phyloP scores from a whole-genome alignment of 2,329 filamentous ascomycete species.

The Apiospora arundinis region DNA sequence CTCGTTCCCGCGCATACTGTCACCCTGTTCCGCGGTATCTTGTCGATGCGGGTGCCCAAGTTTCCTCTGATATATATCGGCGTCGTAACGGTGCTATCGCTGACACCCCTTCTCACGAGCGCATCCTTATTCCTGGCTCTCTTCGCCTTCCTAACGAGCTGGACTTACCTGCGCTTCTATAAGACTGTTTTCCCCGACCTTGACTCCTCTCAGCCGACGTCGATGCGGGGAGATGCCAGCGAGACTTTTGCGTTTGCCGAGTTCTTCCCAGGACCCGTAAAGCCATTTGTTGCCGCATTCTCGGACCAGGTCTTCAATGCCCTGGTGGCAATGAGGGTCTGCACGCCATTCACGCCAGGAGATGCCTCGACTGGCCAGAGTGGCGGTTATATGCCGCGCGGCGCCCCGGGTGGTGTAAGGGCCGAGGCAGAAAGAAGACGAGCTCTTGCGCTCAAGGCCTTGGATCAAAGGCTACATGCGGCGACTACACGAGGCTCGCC shows the following conservation, averaged over 20 bases:
- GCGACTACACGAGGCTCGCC: conserved; percentile 61
- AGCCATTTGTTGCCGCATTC: conserved; percentile 78
- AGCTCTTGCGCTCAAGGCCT: conserved; percentile 85
- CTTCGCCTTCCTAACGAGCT: conserved; percentile 85
- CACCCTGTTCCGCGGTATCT: conserved; percentile 84
- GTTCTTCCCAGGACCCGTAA: conserved; percentile 87
- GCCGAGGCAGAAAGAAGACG: conserved; percentile 92
- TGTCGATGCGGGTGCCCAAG: conserved; percentile 84
- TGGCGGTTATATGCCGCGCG: conserved; percentile 61
- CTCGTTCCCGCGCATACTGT: conserved; percentile 97
- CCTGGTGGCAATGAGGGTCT: conserved; percentile 77
- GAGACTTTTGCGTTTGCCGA: conserved; percentile 96
- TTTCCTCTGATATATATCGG: conserved; percentile 77
- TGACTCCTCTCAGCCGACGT: conserved; percentile 63
- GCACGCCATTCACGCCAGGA: conserved; percentile 83
- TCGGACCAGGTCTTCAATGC: conserved; percentile 76
- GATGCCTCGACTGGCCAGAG: conserved; percentile 80
- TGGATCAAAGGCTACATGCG: conserved; percentile 92
- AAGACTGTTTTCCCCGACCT: conserved; percentile 76
- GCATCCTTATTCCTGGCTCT: conserved; percentile 81
- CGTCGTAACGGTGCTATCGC: conserved; percentile 69
- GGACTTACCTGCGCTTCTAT: conserved; percentile 97
- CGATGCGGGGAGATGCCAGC: conserved; percentile 86
- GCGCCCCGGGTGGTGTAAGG: conserved; percentile 71
- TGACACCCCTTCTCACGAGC: conserved; percentile 66